Conservation (phyloP, 495 filamentous ascomycete genomes). For the Xylaria flabelliformis region DNA sequence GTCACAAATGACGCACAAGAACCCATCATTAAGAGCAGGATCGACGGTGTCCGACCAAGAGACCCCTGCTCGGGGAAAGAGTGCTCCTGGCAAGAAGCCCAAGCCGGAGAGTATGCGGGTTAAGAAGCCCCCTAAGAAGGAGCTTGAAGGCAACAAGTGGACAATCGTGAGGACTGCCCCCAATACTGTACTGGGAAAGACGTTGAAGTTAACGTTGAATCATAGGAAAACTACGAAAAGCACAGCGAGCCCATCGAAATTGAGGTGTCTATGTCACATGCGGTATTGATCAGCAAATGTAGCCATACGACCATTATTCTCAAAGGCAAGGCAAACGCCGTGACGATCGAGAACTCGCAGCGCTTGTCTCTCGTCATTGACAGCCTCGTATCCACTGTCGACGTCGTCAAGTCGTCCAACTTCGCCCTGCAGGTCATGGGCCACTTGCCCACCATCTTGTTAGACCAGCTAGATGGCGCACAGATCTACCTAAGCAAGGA, state of each 20-base stretch:
- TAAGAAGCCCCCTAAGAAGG: conserved; percentile 91
- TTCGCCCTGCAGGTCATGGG: conserved; percentile 91
- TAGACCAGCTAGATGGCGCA: conserved; percentile 94
- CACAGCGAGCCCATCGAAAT: conserved; percentile 75
- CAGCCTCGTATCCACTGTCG: conserved; percentile 85
- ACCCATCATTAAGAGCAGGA: conserved; percentile 81
- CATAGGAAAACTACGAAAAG: conserved; percentile 86
- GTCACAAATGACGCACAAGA: conserved; percentile 97
- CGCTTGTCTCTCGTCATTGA: conserved; percentile 87
- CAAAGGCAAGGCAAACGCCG: conserved; percentile 90
- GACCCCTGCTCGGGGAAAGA: conserved; percentile 69
- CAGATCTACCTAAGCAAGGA: conserved; percentile 83
- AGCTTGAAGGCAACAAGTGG: conserved; percentile 96
- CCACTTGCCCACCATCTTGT: conserved; percentile 79
- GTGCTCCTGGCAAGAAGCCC: conserved; percentile 84
- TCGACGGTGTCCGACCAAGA: conserved; percentile 70
- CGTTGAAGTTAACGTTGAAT: conserved; percentile 18
- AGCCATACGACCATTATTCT: conserved; percentile 88
- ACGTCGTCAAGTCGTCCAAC: conserved; percentile 90
- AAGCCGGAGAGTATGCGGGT: conserved; percentile 94
- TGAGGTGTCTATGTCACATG: conserved; percentile 80
- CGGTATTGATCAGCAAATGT: conserved; percentile 90
- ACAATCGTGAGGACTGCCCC: conserved; percentile 62
- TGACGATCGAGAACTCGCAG: conserved; percentile 88
- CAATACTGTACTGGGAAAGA: neutral